These are phyloP conservation scores for Paraphoma sp. DNA, from an alignment of 2,329 filamentous ascomycete species.

Conservation along the genomic window DNA sequence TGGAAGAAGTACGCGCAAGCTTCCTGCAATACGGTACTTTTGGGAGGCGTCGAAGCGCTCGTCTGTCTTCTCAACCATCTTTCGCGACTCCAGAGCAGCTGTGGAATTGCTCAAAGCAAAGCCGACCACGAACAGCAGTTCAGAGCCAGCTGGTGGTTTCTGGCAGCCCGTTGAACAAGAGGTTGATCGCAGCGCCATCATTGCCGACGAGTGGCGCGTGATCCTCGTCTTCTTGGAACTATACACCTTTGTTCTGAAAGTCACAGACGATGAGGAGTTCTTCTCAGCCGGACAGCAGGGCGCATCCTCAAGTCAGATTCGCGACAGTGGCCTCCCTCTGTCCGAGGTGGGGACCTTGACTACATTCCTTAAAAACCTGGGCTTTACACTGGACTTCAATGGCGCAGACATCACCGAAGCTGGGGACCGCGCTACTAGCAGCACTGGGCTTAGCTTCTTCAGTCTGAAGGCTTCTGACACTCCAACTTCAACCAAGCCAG, in stretches of 20 bases:
- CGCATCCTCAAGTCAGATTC: slow-evolving; percentile 34
- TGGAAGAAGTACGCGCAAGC: slow-evolving; percentile 37
- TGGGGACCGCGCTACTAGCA: slow-evolving; percentile 52
- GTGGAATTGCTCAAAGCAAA: slow-evolving; percentile 62
- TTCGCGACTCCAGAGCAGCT: slow-evolving; percentile 63
- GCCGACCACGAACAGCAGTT: slow-evolving; percentile 6
- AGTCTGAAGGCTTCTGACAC: slow-evolving; percentile 26
- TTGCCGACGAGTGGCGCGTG: slow-evolving; percentile 81
- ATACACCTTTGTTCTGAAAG: slow-evolving; percentile 88
- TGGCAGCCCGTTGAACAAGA: slow-evolving; percentile 45
- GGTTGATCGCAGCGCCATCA: slow-evolving; percentile 45
- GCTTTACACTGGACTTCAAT: slow-evolving; percentile 88
- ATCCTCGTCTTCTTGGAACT: slow-evolving; percentile 91
- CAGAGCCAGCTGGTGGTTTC: slow-evolving; percentile 20
- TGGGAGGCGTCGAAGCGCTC: slow-evolving; percentile 73
- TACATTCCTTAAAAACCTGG: slow-evolving; percentile 86
- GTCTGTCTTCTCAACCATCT: slow-evolving; percentile 63
- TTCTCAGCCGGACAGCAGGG: slow-evolving; percentile 63
- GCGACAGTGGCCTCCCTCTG: slow-evolving; percentile 72
- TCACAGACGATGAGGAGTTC: slow-evolving; percentile 97
- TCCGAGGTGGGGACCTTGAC: slow-evolving; percentile 76
- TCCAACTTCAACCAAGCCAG: slow-evolving; percentile 35
- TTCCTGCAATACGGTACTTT: slow-evolving; percentile 81
- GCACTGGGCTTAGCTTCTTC: slow-evolving; percentile 53
- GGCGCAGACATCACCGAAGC: slow-evolving; percentile 66